Percentiles rank a stretch among this genome's conserved stretches.
These are phyloP conservation scores for Saccharomyces pastorianus DNA, from an alignment of 1,139 yeast species.

Conservation along the genomic window DNA sequence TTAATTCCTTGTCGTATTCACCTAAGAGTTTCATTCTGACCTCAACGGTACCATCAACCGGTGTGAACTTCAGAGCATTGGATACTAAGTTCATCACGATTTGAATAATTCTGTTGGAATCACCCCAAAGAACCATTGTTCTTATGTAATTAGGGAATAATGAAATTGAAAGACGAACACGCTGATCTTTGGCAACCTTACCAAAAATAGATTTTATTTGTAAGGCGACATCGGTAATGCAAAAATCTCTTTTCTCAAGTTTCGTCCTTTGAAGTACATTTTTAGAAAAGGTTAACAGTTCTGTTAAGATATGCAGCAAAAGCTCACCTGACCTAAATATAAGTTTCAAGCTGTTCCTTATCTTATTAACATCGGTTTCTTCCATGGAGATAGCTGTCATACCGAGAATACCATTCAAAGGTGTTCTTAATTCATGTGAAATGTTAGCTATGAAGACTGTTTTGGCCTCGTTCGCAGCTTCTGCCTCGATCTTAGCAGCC, in stretches of 20 bases:
- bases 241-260: slow-evolving; percentile 72
- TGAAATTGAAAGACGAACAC: slow-evolving; percentile 52
- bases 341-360: slow-evolving; percentile 61
- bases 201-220: slow-evolving; percentile 84
- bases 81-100: slow-evolving; percentile 82
- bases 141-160: slow-evolving; percentile 55
- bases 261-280: slow-evolving; percentile 84
- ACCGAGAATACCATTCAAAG: slow-evolving; percentile 90
- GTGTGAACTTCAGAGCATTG: slow-evolving; percentile 82
- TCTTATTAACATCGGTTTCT: slow-evolving; percentile 58
- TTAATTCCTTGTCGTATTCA: slow-evolving; percentile 52
- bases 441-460: slow-evolving; percentile 92
- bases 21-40: slow-evolving; percentile 62
- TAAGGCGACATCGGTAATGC: slow-evolving; percentile 61
- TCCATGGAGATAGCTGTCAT: slow-evolving; percentile 93
- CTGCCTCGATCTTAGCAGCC: slow-evolving; percentile 45
- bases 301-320: slow-evolving; percentile 77
- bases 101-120: slow-evolving; percentile 78
- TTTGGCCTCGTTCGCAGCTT: too few relatives aligned
- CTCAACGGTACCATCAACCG: slow-evolving; percentile 71
- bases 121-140: slow-evolving; percentile 67
- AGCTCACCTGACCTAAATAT: slow-evolving; percentile 86
- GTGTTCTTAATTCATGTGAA: slow-evolving; percentile 91
- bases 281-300: slow-evolving; percentile 78
- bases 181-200: slow-evolving; percentile 71